Conservation (phyloP, 106 monocot species). For the Acorus calamus region DNA sequence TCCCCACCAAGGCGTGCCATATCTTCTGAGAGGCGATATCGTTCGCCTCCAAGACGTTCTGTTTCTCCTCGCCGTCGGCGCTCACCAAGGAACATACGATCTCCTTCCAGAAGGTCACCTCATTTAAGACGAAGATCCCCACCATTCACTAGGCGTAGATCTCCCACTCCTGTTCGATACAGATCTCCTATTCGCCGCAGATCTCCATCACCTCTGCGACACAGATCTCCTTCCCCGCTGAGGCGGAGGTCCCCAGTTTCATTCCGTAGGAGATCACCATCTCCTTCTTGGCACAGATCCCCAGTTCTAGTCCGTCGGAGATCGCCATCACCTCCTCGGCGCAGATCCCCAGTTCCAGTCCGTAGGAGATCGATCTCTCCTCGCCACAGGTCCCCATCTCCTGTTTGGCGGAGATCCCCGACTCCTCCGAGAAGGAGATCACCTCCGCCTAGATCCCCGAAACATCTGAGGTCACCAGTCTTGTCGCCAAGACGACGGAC, state of each 20-base stretch:
- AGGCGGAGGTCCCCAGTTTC: conserved; percentile 27
- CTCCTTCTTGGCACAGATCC: conserved; percentile 28
- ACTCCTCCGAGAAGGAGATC: conserved; percentile 39
- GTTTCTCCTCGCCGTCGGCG: conserved; percentile 30
- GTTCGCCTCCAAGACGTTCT: conserved; percentile 25
- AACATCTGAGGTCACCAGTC: conserved; percentile 10
- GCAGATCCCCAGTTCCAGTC: conserved; percentile 27
- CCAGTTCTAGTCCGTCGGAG: conserved; percentile 21
- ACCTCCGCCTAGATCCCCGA: conserved; percentile 26
- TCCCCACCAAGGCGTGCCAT: conserved; percentile 22
- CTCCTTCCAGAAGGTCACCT: conserved; percentile 42
- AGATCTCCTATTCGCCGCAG: background rate
- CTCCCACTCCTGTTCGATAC: background rate
- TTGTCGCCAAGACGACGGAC: conserved; percentile 20
- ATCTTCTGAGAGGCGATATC: conserved; percentile 24
- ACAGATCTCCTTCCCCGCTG: conserved; percentile 39
- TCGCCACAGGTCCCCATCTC: conserved; percentile 11
- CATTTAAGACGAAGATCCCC: background rate
- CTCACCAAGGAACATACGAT: conserved; percentile 24
- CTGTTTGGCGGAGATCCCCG: conserved; percentile 13
- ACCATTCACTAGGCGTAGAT: background rate
- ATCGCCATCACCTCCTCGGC: conserved; percentile 34
- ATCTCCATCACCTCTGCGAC: conserved; percentile 14
- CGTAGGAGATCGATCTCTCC: conserved; percentile 39
- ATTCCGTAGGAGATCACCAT: conserved; percentile 28